phyloP scores from a whole-genome alignment of 345 rosid species.

The Bruguiera parviflora region DNA sequence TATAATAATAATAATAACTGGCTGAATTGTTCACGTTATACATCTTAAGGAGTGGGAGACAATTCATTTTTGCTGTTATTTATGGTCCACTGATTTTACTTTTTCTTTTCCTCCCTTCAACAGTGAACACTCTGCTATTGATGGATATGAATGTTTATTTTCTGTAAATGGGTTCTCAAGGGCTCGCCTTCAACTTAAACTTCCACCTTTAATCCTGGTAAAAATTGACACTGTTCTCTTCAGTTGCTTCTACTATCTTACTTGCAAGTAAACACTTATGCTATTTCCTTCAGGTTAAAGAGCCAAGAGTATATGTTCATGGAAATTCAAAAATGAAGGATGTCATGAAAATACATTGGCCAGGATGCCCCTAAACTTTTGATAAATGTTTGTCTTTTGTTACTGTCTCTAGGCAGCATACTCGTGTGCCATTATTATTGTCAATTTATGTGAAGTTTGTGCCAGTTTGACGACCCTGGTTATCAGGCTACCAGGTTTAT shows the following conservation, averaged over 20 bases:
- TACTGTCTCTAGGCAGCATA: too few species aligned
- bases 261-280: not conserved
- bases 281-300: conserved; percentile 53
- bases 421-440: too few species aligned
- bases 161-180: conserved; percentile 59
- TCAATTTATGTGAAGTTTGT: too few species aligned
- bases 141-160: conserved; percentile 72
- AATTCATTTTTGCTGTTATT: not conserved
- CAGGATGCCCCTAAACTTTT: conserved; percentile 53
- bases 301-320: conserved; percentile 66
- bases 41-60: not conserved
- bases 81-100: not conserved
- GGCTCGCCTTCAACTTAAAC: conserved; percentile 41
- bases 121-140: conserved; percentile 68
- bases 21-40: too few species aligned
- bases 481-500: too few species aligned
- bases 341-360: conserved; percentile 41
- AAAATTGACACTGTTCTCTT: conserved; percentile 1
- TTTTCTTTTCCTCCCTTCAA: not conserved
- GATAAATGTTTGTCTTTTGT: not conserved
- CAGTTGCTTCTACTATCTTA: not conserved
- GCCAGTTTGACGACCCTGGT: too few species aligned
- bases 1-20: too few species aligned
- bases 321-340: conserved; percentile 39
- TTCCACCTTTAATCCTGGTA: conserved; percentile 72